Conservation (phyloP, 139 green algal genomes). For the Dunaliella sp. region DNA sequence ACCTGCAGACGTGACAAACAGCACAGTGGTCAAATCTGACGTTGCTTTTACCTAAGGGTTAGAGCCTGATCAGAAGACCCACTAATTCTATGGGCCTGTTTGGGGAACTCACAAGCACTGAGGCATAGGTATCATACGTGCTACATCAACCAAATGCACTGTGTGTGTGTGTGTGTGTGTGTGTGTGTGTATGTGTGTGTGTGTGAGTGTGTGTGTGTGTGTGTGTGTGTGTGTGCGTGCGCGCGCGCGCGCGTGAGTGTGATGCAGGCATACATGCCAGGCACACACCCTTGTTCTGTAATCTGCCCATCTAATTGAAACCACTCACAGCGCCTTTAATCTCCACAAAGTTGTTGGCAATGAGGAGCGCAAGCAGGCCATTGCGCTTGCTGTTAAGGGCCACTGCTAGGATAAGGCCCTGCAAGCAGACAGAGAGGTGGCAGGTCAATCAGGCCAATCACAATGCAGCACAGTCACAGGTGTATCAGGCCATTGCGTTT, state of each 20-base stretch:
- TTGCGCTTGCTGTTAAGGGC: slow-evolving; percentile 78
- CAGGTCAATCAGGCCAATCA: neutral
- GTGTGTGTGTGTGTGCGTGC: slow-evolving; percentile 14
- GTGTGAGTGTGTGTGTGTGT: too few species aligned
- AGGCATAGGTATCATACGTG: too few species aligned
- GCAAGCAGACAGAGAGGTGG: slow-evolving; percentile 11
- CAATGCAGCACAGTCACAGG: neutral
- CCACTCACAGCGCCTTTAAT: slow-evolving; percentile 78
- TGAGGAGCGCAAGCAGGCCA: slow-evolving; percentile 79
- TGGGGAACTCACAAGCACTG: too few species aligned
- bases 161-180: too few species aligned
- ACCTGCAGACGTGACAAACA: too few species aligned
- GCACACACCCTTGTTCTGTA: neutral
- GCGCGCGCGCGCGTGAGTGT: slow-evolving; percentile 15
- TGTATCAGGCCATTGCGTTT: neutral
- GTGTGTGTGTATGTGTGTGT: too few species aligned
- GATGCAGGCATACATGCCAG: slow-evolving; percentile 57
- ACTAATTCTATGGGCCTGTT: too few species aligned
- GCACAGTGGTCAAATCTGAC: too few species aligned
- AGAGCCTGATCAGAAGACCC: too few species aligned
- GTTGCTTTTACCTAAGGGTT: too few species aligned
- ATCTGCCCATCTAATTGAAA: too few species aligned
- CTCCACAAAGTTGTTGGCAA: slow-evolving; percentile 89
- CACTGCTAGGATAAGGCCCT: slow-evolving; percentile 77
- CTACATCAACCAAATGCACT: too few species aligned